Evolutionary conservation across 2,329 filamentous ascomycete genomes (phyloP).

Genomic region (Phaeoacremonium minimum): DNA sequence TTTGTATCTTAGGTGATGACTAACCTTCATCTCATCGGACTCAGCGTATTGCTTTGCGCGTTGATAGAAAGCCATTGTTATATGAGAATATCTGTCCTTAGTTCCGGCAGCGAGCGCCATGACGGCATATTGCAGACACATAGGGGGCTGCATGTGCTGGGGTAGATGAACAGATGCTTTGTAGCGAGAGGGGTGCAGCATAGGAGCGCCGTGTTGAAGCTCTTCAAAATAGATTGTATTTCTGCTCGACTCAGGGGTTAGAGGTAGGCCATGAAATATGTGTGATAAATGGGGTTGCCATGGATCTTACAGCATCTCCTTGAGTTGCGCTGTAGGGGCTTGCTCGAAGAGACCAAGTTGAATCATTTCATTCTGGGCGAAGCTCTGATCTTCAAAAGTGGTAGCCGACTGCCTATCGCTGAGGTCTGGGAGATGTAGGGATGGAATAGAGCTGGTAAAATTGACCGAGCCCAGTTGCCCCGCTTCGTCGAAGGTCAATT

Average conservation of each 20-base stretch:
- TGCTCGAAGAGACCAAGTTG: background rate
- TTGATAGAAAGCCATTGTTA: constrained; percentile 13
- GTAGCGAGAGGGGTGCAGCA: constrained; percentile 12
- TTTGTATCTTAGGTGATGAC: too few relatives aligned
- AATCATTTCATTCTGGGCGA: background rate
- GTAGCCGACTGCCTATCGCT: background rate
- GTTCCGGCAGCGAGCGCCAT: constrained; percentile 12
- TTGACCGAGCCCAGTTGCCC: too few relatives aligned
- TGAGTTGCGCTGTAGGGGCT: background rate
- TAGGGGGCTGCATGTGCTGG: constrained; percentile 12
- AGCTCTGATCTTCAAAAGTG: background rate
- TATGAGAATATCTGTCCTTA: constrained; percentile 6
- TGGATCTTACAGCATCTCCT: background rate
- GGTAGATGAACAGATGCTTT: constrained; percentile 8
- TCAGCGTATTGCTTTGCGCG: constrained; percentile 13
- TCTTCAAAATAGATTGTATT: constrained; percentile 13
- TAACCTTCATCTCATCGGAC: constrained; percentile 12
- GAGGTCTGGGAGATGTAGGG: background rate
- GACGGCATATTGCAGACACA: constrained; percentile 15
- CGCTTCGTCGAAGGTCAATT: too few relatives aligned
- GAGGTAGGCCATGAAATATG: background rate
- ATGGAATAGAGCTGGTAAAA: too few relatives aligned
- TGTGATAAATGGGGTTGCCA: background rate
- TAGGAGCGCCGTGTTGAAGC: constrained; percentile 10
- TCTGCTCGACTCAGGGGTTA: constrained; percentile 1